Base-by-base conservation (phyloP, 1,284 basidiomycete species). In the Cutaneotrichosporon cavernicola region DNA sequence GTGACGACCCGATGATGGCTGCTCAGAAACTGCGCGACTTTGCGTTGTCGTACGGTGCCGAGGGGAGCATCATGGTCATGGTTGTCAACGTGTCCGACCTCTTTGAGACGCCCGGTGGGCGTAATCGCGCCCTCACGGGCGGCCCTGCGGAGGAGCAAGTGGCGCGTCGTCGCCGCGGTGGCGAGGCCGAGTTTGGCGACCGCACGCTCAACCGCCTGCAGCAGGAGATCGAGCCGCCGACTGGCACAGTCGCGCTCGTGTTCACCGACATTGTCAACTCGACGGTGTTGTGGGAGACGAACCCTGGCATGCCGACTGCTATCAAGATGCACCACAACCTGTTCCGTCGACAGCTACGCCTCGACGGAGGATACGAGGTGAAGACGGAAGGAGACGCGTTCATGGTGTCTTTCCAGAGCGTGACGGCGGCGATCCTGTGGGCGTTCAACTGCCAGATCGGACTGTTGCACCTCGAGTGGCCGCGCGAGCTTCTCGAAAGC, bases 361-460 rank as follows among this genome's bases (percentile, higher is more conserved):
- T 91, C 60, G 96, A 95, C 74, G 95, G 94, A 50, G 97, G 97
- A 0, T 99, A 98, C 80, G 95, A 99, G 81, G 96, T 98, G 73
- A 99, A 99, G 82, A 99, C 97, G 22, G 97, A 99, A 89, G 97
- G 97, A 43, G 97, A 99, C 75, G 89, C 96, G 0, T 99, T 99
- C 84, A 97, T 99, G 91, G 95, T 96, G 56, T 95, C 94, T 18
- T 99, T 99, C 85, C 90, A 91, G 10, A 91, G 88, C 5, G 88
- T 94, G 9, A 85, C 92, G 4, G 86, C 91, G 0, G 97, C 93
- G 0, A 80, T 99, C 46, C 87, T 94, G 83, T 99, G 93, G 92
- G 91, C 90, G 72, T 85, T 98, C 76, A 89, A 86, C 49, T 92
- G 96, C 46, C 97, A 99, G 80, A 82, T 89, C 50, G 87, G 90